These are phyloP conservation scores for Fragaria iinumae DNA, from an alignment of 306 rosid genomes.

Conservation along the genomic window DNA sequence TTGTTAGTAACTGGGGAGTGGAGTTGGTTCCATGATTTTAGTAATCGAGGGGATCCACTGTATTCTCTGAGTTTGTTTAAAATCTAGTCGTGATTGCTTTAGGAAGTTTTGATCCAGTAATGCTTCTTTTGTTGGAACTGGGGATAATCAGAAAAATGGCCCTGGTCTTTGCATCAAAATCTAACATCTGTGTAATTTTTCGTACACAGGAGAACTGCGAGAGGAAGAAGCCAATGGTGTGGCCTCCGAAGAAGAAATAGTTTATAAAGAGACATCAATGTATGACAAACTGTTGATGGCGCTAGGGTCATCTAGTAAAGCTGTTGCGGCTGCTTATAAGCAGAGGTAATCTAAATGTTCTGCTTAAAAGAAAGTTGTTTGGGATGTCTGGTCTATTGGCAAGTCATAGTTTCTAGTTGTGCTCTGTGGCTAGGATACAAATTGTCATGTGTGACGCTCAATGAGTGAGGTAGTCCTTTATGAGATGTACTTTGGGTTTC, in stretches of 20 bases:
- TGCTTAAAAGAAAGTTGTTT: neutral
- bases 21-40: neutral
- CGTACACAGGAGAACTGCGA: slow-evolving; percentile 8
- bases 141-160: neutral
- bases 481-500: neutral
- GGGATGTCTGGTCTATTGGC: neutral
- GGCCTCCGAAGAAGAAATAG: slow-evolving; percentile 26
- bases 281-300: slow-evolving; percentile 39
- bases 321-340: slow-evolving; percentile 32
- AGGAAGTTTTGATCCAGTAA: neutral
- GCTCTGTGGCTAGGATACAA: neutral
- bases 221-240: slow-evolving; percentile 20
- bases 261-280: slow-evolving; percentile 31
- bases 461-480: neutral
- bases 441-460: neutral
- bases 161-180: neutral
- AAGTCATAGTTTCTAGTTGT: neutral
- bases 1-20: neutral
- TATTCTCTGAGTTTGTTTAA: neutral
- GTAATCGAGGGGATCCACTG: neutral
- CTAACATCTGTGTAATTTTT: neutral
- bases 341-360: no score
- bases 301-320: slow-evolving; percentile 36
- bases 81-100: neutral
- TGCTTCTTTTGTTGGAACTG: neutral